A percentile compares a stretch with the other conserved stretches of the same genome.
phyloP scores from a whole-genome alignment of 768 basidiomycete species.

The Hebeloma cylindrosporum region DNA sequence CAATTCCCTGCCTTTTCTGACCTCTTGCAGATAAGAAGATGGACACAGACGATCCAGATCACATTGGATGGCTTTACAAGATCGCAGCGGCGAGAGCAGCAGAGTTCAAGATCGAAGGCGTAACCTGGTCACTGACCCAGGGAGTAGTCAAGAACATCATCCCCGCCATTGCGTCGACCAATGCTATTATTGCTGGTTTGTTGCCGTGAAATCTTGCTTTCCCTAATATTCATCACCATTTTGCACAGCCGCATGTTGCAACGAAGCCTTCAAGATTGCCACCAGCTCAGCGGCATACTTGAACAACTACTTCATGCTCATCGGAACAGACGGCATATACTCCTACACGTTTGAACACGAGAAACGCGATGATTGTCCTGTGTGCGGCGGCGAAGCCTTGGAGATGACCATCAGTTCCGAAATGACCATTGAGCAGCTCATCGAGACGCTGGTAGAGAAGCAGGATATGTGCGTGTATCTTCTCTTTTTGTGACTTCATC shows the following conservation, averaged over 20 bases:
- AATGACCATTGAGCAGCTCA: constrained; percentile 80
- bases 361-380: constrained; percentile 90
- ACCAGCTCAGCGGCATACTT: constrained; percentile 93
- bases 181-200: constrained; percentile 93
- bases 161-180: constrained; percentile 97
- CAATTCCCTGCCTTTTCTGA: constrained; percentile 1
- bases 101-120: constrained; percentile 96
- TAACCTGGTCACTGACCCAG: constrained; percentile 96
- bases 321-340: constrained; percentile 95
- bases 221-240: constrained; percentile 3
- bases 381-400: constrained; percentile 90
- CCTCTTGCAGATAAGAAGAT: constrained; percentile 78
- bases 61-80: constrained; percentile 91
- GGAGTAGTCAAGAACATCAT: constrained; percentile 99
- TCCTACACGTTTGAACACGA: constrained; percentile 98
- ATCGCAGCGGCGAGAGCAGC: constrained; percentile 79
- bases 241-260: constrained; percentile 82
- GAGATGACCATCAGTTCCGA: constrained; percentile 70
- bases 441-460: constrained; percentile 83
- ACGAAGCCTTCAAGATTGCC: constrained; percentile 98
- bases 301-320: constrained; percentile 98
- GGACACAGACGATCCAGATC: constrained; percentile 96
- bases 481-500: constrained; percentile 6
- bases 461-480: constrained; percentile 78
- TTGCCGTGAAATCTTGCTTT: background rate